Percentiles rank a stretch among this genome's conserved stretches.
Evolutionary conservation across 148 eudicot species (phyloP).

Genomic region (Rhododendron kiyosumense): DNA sequence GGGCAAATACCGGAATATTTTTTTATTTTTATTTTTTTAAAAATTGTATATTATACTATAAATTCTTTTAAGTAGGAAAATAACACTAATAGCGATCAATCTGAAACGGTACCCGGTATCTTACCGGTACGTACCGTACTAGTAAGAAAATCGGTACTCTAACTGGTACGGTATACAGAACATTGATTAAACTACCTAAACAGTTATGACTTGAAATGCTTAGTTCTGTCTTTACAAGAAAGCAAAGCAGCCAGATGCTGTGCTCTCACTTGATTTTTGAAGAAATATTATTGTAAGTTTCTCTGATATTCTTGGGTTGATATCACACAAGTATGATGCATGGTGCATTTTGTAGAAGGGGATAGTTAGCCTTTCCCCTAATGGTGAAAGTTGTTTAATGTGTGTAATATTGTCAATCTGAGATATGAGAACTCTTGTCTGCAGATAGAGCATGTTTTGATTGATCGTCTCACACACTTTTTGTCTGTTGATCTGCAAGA

Average conservation of each 20-base stretch:
- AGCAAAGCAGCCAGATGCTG: neutral
- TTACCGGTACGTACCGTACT: too few species aligned
- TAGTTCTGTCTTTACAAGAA: slow-evolving; percentile 4
- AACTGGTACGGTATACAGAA: too few species aligned
- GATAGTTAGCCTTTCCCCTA: neutral
- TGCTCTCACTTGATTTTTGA: neutral
- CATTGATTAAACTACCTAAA: neutral
- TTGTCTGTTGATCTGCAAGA: slow-evolving; percentile 86
- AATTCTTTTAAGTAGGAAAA: too few species aligned
- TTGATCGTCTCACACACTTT: slow-evolving; percentile 77
- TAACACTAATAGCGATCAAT: too few species aligned
- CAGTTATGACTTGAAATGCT: neutral
- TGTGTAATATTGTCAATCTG: neutral
- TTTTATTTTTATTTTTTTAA: too few species aligned
- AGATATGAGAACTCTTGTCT: slow-evolving; percentile 7
- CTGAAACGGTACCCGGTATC: too few species aligned
- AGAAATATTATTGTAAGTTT: neutral
- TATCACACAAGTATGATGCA: neutral
- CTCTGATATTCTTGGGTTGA: slow-evolving; percentile 1
- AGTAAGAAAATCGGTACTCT: too few species aligned
- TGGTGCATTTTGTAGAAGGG: neutral
- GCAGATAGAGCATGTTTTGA: slow-evolving; percentile 93
- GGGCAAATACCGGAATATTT: too few species aligned
- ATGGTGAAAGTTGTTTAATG: neutral
- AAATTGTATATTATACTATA: too few species aligned